A percentile compares a stretch with the other conserved stretches of the same genome.
These are phyloP conservation scores for Polytolypa hystricis DNA, from an alignment of 2,329 filamentous ascomycete species.

Conservation along the genomic window DNA sequence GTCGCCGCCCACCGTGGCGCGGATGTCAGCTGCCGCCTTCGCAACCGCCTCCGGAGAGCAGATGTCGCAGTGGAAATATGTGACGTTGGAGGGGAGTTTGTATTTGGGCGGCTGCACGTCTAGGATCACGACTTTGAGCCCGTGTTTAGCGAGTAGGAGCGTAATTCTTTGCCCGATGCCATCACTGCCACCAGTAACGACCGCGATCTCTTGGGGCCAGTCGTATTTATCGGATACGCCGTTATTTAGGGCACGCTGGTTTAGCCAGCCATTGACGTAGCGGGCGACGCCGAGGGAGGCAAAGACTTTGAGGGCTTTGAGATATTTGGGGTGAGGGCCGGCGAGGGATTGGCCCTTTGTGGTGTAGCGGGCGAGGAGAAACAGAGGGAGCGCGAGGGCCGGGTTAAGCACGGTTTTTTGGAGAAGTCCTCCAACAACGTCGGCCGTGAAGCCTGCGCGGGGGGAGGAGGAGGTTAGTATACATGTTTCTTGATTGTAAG, in stretches of 20 bases:
- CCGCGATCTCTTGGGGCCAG: slow-evolving; percentile 58
- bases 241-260: slow-evolving; percentile 40
- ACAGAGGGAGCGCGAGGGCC: slow-evolving; percentile 49
- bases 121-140: slow-evolving; percentile 58
- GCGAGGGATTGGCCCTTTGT: slow-evolving; percentile 46
- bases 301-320: slow-evolving; percentile 43
- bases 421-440: slow-evolving; percentile 48
- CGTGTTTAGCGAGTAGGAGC: slow-evolving; percentile 50
- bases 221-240: slow-evolving; percentile 23
- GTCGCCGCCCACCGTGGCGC: slow-evolving; percentile 40
- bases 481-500: too few relatives aligned
- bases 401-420: slow-evolving; percentile 55
- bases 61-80: slow-evolving; percentile 61
- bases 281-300: slow-evolving; percentile 43
- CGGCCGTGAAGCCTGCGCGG: slow-evolving; percentile 41
- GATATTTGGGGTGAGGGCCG: slow-evolving; percentile 41
- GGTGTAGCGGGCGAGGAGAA: slow-evolving; percentile 55
- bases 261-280: slow-evolving; percentile 41
- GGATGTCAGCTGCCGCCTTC: slow-evolving; percentile 42
- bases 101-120: slow-evolving; percentile 53
- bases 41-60: slow-evolving; percentile 46
- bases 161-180: slow-evolving; percentile 62
- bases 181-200: slow-evolving; percentile 63
- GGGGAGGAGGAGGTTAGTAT: slow-evolving; percentile 8
- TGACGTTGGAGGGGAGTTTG: slow-evolving; percentile 31